phyloP scores from a whole-genome alignment of 805 yeast species.

The Candida schatavii region DNA sequence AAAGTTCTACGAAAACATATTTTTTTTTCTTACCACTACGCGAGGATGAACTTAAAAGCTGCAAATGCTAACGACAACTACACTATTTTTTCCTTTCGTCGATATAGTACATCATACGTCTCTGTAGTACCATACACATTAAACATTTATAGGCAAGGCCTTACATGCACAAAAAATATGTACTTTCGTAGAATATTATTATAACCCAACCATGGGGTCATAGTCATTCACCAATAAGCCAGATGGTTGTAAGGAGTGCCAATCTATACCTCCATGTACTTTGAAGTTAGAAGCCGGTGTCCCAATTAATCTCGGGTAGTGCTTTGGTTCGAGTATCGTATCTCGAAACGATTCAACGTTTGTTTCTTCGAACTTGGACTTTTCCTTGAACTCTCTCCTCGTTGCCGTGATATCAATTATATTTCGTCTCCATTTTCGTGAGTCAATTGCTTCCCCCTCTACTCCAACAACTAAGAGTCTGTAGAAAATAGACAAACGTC shows the following conservation, averaged over 20 bases:
- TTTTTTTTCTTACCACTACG: no score
- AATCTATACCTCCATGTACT: neutral
- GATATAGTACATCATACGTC: no score
- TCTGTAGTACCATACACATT: no score
- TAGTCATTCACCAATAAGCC: neutral
- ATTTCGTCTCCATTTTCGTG: constrained; percentile 25
- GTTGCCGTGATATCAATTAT: constrained; percentile 22
- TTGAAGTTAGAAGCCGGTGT: neutral
- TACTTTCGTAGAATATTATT: no score
- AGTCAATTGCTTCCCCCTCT: constrained; percentile 17
- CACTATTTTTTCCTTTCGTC: no score
- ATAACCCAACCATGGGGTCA: neutral
- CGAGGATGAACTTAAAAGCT: no score
- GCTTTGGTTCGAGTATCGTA: constrained; percentile 2
- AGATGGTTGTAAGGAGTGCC: neutral
- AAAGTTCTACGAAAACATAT: no score
- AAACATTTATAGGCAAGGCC: no score
- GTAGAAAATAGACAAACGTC: constrained; percentile 28
- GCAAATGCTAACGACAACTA: no score
- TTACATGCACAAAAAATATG: no score
- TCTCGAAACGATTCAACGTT: constrained; percentile 12
- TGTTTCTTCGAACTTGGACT: constrained; percentile 21
- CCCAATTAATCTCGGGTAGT: constrained; percentile 1
- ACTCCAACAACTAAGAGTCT: constrained; percentile 24
- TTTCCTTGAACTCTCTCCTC: constrained; percentile 20